Percentiles rank a stretch among this genome's conserved stretches.
Conservation (phyloP, 116 monocot genomes). For the Thalassia testudinum region DNA sequence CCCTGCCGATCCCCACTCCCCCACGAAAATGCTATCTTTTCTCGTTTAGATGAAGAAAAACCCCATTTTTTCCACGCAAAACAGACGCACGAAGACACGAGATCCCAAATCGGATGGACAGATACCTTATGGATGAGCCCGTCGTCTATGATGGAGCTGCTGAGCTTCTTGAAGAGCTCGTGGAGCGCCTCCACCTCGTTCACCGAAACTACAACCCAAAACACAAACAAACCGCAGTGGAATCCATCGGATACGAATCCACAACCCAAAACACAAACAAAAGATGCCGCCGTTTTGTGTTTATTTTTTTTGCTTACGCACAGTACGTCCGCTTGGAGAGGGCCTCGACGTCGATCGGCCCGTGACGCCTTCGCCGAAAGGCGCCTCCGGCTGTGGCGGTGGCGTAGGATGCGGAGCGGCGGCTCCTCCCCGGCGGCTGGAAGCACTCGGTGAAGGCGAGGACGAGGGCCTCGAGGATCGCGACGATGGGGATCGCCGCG, state of each 20-base stretch:
- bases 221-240: neutral
- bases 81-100: too few relatives aligned
- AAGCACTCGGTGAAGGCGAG: constrained; percentile 36
- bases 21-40: too few relatives aligned
- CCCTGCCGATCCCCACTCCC: too few relatives aligned
- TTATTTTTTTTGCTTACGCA: too few relatives aligned
- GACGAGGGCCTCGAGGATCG: constrained; percentile 36
- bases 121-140: constrained; percentile 66
- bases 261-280: neutral
- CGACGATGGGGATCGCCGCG: constrained; percentile 36
- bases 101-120: too few relatives aligned
- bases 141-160: constrained; percentile 62
- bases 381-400: neutral
- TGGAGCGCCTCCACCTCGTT: constrained; percentile 72
- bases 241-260: neutral
- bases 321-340: constrained; percentile 26
- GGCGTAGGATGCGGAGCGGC: neutral
- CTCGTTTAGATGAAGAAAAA: neutral
- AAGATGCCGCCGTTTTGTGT: neutral
- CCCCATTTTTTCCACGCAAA: neutral
- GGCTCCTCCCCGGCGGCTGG: constrained; percentile 4
- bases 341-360: constrained; percentile 8
- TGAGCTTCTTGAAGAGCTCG: constrained; percentile 73
- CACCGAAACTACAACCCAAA: constrained; percentile 24
- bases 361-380: neutral